Evolutionary conservation across 2,329 filamentous ascomycete species (phyloP), one percentile per base, ranked within the genome.

Genomic region (Fusarium veterinarium): DNA sequence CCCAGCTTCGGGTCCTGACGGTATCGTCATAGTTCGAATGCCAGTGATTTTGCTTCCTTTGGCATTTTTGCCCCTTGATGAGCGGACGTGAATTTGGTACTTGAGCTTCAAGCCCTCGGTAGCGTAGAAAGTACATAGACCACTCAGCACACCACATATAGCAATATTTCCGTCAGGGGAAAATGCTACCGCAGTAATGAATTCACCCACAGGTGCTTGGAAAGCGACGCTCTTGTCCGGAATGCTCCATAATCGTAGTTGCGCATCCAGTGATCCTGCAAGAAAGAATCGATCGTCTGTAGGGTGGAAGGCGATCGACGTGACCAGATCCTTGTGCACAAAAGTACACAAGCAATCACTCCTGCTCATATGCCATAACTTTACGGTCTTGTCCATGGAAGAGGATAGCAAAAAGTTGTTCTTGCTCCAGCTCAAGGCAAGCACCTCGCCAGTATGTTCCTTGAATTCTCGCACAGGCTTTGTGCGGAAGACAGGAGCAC

Each of bases 31-130:
- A 0, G 94, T 92, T 77, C 95, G 91, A 59, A 99, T 97, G 11
- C 95, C 95, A 0, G 96, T 98, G 75, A 99, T 97, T 80, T 99
- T 99, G 84, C 95, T 97, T 10, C 95, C 95, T 80, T 97, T 98
- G 8, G 95, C 93, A 78, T 98, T 98, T 79, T 95, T 95, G 6
- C 96, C 95, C 66, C 95, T 89, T 1, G 94, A 94, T 1, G 95
- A 98, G 48, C 95, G 91, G n/a, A 98, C 95, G 74, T 97, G 95
- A 35, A 98, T 91, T 79, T 98, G 95, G 3, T 92, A 92, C 73
- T 93, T 89, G 59, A 92, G 90, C 77, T 94, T 96, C 56, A 99
- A 83, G 0, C 94, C 94, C 76, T 98, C 95, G 0, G 96, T 99
- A 63, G 97, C 93, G 81, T 95, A 97, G 75, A 98, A 96, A 73